phyloP scores from a whole-genome alignment of 2,329 filamentous ascomycete species.

The Calonectria pseudoreteaudii region DNA sequence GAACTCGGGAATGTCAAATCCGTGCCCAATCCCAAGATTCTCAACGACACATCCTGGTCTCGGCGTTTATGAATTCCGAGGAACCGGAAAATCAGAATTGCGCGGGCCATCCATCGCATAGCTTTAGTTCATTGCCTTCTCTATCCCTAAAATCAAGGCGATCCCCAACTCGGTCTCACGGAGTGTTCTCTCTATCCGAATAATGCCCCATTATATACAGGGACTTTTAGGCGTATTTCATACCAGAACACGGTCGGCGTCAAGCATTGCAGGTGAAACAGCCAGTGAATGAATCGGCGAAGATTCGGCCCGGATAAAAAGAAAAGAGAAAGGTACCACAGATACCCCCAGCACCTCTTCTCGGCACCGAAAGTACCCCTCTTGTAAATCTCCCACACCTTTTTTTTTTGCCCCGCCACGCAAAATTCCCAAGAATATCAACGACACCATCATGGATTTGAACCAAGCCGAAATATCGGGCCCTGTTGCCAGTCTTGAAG shows the following conservation, averaged over 20 bases:
- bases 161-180: too few species aligned
- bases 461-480: neutral
- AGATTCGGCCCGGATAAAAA: neutral
- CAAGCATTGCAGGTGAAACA: neutral
- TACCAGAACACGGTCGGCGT: too few species aligned
- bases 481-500: neutral
- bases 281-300: neutral
- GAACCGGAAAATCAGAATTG: too few species aligned
- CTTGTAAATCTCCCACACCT: neutral
- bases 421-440: neutral
- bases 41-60: neutral
- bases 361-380: neutral
- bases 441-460: neutral
- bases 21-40: neutral
- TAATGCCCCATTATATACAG: too few species aligned
- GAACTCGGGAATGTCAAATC: neutral
- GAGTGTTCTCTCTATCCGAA: too few species aligned
- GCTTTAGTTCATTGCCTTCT: too few species aligned
- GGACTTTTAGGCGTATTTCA: too few species aligned
- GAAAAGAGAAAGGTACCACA: neutral
- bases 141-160: too few species aligned
- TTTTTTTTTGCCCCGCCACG: neutral
- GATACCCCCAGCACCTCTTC: neutral
- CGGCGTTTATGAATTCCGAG: neutral
- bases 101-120: too few species aligned